Evolutionary conservation across 2,329 filamentous ascomycete species (phyloP), one percentile per base, ranked within the genome.

Genomic region (Aspergillus sp.): DNA sequence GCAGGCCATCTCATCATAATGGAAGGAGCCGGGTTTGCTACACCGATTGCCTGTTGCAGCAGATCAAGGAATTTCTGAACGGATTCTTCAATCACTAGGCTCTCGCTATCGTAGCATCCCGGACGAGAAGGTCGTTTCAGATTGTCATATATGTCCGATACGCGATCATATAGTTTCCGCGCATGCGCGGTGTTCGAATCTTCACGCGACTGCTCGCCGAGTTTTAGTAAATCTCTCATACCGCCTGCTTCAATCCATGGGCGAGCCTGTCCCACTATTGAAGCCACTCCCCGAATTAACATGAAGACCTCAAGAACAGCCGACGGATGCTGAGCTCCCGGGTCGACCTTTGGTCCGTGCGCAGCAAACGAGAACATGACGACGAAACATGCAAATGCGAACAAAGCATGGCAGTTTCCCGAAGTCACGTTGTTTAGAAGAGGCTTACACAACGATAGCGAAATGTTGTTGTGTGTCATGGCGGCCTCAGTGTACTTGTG

Each of bases 211-310:
- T 32, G 39, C 10, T 23, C 41, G 19, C 50, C 58, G 1, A 57
- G 25, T 2, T 25, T 30, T 5, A 62, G 44, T 8, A 62, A 23
- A 19, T 25, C 53, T 8, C 54, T 15, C 60, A 62, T 54, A 3
- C 42, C 36, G 2, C 60, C 60, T n/a, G 44, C 21, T 57, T 59
- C 54, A n/a, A 65, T 60, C 61, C 63, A 65, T 3, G 56, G 49
- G 7, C 54, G 44, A 8, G 56, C 61, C 30, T 61, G 51, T 6
- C 23, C n/a, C 8, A 63, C 63, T 5, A 65, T 50, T 2, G 61
- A 59, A 2, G 52, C 56, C 1, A 32, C 47, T 1, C 63, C 61
- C 3, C 61, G 61, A 1, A 65, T 44, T 2, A 65, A 4, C 15
- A 53, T 60, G 49, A 65, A 60, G 1, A 59, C 50, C 11, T 61